phyloP scores from a whole-genome alignment of 164 flowering plant genomes.

The Umbilicus rupestris region DNA sequence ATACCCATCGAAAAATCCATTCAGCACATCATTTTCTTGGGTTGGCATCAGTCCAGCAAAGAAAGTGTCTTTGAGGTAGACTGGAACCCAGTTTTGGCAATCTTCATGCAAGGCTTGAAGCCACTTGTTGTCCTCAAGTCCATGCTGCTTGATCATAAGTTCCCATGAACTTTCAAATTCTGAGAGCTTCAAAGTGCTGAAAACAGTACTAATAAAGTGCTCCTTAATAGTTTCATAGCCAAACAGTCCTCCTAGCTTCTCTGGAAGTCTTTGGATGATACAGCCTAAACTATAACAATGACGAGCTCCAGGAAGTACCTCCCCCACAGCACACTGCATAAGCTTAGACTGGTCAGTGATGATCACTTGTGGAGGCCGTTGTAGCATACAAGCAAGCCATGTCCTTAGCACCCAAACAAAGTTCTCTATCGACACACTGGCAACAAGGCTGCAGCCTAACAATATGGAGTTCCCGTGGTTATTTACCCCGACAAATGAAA shows the following conservation, averaged over 20 bases:
- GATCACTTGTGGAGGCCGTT: constrained; percentile 27
- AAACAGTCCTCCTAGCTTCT: constrained; percentile 32
- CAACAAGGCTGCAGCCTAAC: constrained; percentile 38
- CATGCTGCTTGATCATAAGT: constrained; percentile 24
- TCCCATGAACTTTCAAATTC: constrained; percentile 38
- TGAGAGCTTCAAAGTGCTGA: constrained; percentile 26
- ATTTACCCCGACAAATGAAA: constrained; percentile 34
- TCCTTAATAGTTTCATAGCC: constrained; percentile 28
- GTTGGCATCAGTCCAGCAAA: constrained; percentile 34
- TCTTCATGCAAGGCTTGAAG: constrained; percentile 32
- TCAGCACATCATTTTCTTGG: constrained; percentile 22
- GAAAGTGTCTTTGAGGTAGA: constrained; percentile 31
- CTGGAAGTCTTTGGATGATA: constrained; percentile 38
- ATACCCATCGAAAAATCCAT: constrained; percentile 34
- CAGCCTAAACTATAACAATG: constrained; percentile 29
- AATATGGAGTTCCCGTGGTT: constrained; percentile 35
- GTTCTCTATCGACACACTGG: constrained; percentile 24
- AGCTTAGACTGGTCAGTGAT: constrained; percentile 30
- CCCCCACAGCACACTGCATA: constrained; percentile 26
- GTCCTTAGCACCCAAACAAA: constrained; percentile 34
- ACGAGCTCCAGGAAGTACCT: constrained; percentile 31
- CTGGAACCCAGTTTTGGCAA: constrained; percentile 30
- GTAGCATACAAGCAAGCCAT: constrained; percentile 32
- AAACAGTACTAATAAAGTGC: constrained; percentile 27
- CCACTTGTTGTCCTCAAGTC: constrained; percentile 30